phyloP scores from a whole-genome alignment of 495 filamentous ascomycete species.

The Tirmania nivea region DNA sequence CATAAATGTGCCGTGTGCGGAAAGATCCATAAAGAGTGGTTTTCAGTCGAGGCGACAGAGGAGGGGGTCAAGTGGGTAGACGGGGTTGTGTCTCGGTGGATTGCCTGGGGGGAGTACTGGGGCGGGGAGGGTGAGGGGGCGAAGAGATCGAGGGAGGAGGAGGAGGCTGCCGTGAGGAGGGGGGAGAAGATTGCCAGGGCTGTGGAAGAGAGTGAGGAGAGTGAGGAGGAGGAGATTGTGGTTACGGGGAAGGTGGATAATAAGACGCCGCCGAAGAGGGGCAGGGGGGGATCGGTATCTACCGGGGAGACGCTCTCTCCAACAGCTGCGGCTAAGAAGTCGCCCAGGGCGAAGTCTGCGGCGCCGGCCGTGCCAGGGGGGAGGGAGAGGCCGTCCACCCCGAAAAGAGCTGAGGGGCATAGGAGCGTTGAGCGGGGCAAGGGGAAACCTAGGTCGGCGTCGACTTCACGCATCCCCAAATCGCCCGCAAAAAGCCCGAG shows the following conservation, averaged over 20 bases:
- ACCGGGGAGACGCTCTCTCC: too few species aligned
- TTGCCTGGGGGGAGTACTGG: constrained; percentile 43
- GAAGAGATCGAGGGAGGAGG: constrained; percentile 1
- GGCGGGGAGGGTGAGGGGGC: constrained; percentile 9
- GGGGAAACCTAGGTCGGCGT: background rate
- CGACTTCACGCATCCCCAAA: background rate
- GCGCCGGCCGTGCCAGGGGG: too few species aligned
- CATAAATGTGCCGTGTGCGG: constrained; percentile 53
- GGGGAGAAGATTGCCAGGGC: background rate
- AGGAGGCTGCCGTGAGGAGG: background rate
- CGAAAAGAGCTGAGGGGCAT: background rate
- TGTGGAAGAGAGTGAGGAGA: background rate
- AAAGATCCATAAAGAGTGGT: constrained; percentile 85
- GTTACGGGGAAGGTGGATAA: background rate
- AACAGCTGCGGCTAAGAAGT: too few species aligned
- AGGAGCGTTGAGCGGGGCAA: background rate
- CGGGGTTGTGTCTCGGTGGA: constrained; percentile 69
- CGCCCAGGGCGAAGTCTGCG: too few species aligned
- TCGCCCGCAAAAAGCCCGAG: background rate
- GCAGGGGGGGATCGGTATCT: background rate
- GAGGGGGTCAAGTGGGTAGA: constrained; percentile 55
- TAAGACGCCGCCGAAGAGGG: background rate
- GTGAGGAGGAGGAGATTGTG: background rate
- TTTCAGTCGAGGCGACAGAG: constrained; percentile 61
- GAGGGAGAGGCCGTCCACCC: too few species aligned